Evolutionary conservation across 495 filamentous ascomycete genomes (phyloP), one percentile per base, ranked within the genome.

Genomic region (Elasticomyces elasticus): DNA sequence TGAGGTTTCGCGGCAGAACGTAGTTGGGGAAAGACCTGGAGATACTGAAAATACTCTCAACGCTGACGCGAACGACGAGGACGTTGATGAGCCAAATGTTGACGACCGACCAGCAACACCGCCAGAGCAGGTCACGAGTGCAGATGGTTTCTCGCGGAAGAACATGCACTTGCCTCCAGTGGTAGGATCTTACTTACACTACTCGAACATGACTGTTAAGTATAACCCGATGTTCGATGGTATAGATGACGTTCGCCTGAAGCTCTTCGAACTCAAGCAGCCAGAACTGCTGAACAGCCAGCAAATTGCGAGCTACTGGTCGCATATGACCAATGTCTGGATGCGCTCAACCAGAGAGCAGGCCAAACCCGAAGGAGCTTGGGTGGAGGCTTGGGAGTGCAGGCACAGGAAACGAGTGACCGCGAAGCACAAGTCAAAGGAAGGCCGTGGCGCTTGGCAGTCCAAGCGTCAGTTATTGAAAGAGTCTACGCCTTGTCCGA

Each of bases 241-340:
- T 28, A 17, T 49, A 31, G 46, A 49, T 17, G 46, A 30, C 12
- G 26, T 49, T 27, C 46, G 46, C 30, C 23, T 31, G 17, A 49
- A 49, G 46, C 23, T 49, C 4, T 49, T 30, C 17, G 12, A 49
- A 9, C 23, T 49, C 17, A 27, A 49, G 30, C 3, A 28, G 24
- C 26, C 46, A 7, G 13, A 31, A 5, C 46, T 49, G 9, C 26
- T 49, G 25, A 49, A 10, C 26, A 49, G 46, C 46, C 46, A 49
- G 46, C 46, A 49, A 28, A 28, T 15, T 9, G 46, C 46, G 11
- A 28, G 33, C 26, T 49, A 49, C 17, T 49, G 46, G 46, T 27
- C 46, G 7, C 46, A 49, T 27, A 49, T 49, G 6, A 31, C 46
- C 46, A 49, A 49, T 22, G 28, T 49, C 25, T 49, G 30, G 23